Conservation (phyloP, 148 eudicot genomes). For the Rhododendron williamsianum region DNA sequence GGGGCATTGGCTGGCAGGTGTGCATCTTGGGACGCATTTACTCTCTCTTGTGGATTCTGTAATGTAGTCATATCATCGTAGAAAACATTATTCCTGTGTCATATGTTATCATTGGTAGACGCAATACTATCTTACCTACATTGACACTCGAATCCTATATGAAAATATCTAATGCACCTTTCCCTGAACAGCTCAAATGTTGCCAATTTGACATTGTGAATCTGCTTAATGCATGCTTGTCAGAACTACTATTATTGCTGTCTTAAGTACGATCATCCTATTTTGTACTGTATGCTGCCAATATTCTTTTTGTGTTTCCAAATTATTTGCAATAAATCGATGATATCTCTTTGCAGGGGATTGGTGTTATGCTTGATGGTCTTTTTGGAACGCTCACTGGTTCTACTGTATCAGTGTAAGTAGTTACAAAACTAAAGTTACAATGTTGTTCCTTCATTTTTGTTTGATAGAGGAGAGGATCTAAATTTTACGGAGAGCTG, state of each 20-base stretch:
- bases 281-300: not conserved
- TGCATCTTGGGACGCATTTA: constrained; percentile 2
- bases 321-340: not conserved
- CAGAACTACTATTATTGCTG: not conserved
- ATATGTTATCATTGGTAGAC: not conserved
- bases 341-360: constrained; percentile 49
- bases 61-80: not conserved
- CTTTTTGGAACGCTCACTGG: constrained; percentile 90
- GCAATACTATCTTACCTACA: not conserved
- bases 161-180: not conserved
- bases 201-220: not conserved
- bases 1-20: constrained; percentile 99
- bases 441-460: not conserved
- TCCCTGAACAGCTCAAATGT: not conserved
- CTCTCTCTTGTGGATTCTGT: not conserved
- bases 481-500: constrained; percentile 8
- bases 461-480: not conserved
- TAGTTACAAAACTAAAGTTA: not conserved
- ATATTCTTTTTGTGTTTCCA: not conserved
- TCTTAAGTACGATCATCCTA: not conserved
- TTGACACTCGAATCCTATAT: not conserved
- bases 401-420: constrained; percentile 95
- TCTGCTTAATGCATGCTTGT: not conserved
- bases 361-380: constrained; percentile 85
- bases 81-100: not conserved